These are phyloP conservation scores for Niveomyces coronatus DNA, from an alignment of 2,329 filamentous ascomycete species.

Conservation along the genomic window DNA sequence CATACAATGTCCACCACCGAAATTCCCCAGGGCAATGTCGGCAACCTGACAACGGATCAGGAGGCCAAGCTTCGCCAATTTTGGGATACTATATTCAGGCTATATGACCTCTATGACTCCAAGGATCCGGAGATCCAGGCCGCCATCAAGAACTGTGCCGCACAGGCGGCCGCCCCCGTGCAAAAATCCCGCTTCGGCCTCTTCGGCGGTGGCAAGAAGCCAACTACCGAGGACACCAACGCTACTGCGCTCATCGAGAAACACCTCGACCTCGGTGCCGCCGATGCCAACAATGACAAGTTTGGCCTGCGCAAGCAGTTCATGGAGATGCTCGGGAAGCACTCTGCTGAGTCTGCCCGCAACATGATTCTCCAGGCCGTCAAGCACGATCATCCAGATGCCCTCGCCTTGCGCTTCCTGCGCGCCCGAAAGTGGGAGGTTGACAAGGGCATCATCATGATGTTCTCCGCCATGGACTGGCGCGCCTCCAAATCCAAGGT, in stretches of 20 bases:
- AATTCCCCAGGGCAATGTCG: slow-evolving; percentile 11
- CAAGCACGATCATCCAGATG: slow-evolving; percentile 26
- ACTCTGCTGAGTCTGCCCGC: slow-evolving; percentile 16
- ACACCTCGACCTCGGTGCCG: slow-evolving; percentile 18
- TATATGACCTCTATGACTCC: slow-evolving; percentile 13
- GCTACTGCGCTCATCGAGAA: slow-evolving; percentile 8
- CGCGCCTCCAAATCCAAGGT: slow-evolving; percentile 21
- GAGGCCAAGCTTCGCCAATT: slow-evolving; percentile 16
- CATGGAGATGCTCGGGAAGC: slow-evolving; percentile 9
- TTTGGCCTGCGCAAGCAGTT: slow-evolving; percentile 40
- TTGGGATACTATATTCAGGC: slow-evolving; percentile 15
- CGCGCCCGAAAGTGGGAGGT: slow-evolving; percentile 31
- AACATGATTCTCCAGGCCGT: slow-evolving; percentile 15
- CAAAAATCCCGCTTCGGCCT: slow-evolving; percentile 60
- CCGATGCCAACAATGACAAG: slow-evolving; percentile 45
- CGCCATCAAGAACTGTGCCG: slow-evolving; percentile 16
- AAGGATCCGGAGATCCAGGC: slow-evolving; percentile 16
- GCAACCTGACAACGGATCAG: slow-evolving; percentile 16
- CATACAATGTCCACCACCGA: slow-evolving; percentile 1
- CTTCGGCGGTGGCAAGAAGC: slow-evolving; percentile 42
- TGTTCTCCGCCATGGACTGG: slow-evolving; percentile 28
- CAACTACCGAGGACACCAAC: slow-evolving; percentile 25
- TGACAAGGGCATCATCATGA: slow-evolving; percentile 27
- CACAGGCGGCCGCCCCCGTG: slow-evolving; percentile 30
- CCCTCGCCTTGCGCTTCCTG: slow-evolving; percentile 28